Evolutionary conservation across 2,329 filamentous ascomycete species (phyloP), one percentile per base, ranked within the genome.

Genomic region (Diplodia seriata): DNA sequence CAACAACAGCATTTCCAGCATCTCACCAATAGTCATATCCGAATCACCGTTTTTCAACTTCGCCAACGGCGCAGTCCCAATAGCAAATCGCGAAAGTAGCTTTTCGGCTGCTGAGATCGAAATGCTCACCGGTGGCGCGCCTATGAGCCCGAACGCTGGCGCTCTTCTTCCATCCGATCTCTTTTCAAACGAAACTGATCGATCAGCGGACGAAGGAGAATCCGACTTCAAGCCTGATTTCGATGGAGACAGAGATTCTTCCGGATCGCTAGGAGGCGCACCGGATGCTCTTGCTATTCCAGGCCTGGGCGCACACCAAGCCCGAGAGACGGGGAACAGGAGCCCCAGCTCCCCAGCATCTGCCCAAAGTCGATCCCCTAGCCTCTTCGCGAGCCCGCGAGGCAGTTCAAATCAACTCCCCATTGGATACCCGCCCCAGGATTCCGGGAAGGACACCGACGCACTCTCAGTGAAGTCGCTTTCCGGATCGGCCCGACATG

Each of bases 61-160:
- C 61, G 82, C 82, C 61, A 89, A 89, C 71, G 87, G 87, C 68
- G 84, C 85, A 4, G 73, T 87, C n/a, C 78, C 82, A 6, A 73
- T 51, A 72, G 71, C 49, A 65, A 62, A 63, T 31, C 36, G 66
- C 20, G 57, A 63, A 40, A 68, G n/a, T 15, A 63, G 50, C 50
- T 66, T 68, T 43, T 59, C 86, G 6, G 89, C 91, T 38, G 85
- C 87, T 1, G 89, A 90, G 20, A 79, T 90, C 4, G 86, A 87
- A 68, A 83, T 83, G 20, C 76, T 90, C 43, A 88, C 85, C 3
- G 85, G 84, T 20, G 88, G 87, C 33, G 91, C 90, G 2, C 90
- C 90, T 0, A 86, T 94, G 76, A 94, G 91, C 73, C 92, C 92
- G 1, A 91, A 90, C 4, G 92, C 91, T 2, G 89, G 90, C 33